These are phyloP conservation scores for Agapanthus africanus DNA, from an alignment of 106 monocot species.

Conservation along the genomic window DNA sequence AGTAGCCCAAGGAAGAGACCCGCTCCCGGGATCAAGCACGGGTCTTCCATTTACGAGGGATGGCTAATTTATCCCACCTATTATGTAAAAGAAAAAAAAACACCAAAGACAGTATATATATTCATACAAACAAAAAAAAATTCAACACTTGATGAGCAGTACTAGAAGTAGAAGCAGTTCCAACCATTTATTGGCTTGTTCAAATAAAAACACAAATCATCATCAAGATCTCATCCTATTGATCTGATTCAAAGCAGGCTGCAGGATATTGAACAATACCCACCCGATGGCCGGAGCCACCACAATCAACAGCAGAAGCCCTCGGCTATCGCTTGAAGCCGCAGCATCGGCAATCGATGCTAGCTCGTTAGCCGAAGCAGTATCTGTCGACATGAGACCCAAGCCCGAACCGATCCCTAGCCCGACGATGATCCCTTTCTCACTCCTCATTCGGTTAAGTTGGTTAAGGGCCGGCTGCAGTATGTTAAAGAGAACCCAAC, in stretches of 20 bases:
- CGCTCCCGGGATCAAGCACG: no score
- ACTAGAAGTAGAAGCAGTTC: no score
- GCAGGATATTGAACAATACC: conserved; percentile 91
- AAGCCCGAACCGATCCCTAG: conserved; percentile 55
- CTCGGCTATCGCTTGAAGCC: conserved; percentile 49
- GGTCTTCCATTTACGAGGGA: no score
- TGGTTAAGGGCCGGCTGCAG: conserved; percentile 66
- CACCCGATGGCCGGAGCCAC: conserved; percentile 69
- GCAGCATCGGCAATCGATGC: conserved; percentile 29
- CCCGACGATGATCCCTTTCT: conserved; percentile 49
- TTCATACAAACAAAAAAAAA: no score
- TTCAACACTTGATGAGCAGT: no score
- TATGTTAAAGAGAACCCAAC: conserved; percentile 61
- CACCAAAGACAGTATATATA: no score
- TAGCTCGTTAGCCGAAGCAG: conserved; percentile 46
- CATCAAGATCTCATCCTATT: conserved; percentile 80
- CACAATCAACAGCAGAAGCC: conserved; percentile 64
- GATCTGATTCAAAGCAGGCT: conserved; percentile 86
- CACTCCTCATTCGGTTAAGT: conserved; percentile 45
- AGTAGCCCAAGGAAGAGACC: no score
- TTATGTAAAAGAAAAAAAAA: no score
- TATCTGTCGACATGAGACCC: conserved; percentile 29
- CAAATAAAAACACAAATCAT: no score
- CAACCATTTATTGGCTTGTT: no score
- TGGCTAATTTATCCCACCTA: no score